Percentiles rank a stretch among this genome's conserved stretches.
phyloP scores from a whole-genome alignment of 176 grass and related monocot genomes.

The Miscanthus lutarioriparius region DNA sequence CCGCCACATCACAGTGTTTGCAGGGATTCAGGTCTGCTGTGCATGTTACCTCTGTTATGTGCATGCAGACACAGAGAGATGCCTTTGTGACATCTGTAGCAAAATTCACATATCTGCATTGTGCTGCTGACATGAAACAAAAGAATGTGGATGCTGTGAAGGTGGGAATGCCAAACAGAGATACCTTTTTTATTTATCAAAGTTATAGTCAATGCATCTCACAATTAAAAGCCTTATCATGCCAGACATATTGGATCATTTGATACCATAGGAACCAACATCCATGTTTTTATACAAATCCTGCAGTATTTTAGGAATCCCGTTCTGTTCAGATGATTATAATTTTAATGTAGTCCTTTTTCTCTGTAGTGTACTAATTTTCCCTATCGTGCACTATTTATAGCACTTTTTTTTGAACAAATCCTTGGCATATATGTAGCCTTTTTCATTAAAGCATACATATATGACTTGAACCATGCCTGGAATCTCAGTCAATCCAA shows the following conservation, averaged over 20 bases:
- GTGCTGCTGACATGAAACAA: conserved; percentile 98
- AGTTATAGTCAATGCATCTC: conserved; percentile 2
- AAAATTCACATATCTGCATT: conserved; percentile 98
- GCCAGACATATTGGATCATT: background rate
- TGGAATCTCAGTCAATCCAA: background rate
- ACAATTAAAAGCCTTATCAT: conserved; percentile 6
- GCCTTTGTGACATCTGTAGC: conserved; percentile 98
- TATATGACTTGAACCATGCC: conserved; percentile 12
- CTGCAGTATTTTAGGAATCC: background rate
- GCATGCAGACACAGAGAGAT: conserved; percentile 96
- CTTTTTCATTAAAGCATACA: conserved; percentile 8
- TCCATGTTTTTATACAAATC: conserved; percentile 1
- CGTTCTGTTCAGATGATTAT: conserved; percentile 20
- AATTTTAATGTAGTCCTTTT: background rate
- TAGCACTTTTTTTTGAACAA: conserved; percentile 6
- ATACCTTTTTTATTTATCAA: background rate
- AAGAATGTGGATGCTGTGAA: conserved; percentile 99
- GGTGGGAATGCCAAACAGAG: conserved; percentile 41
- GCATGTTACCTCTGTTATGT: conserved; percentile 93
- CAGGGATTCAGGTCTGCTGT: conserved; percentile 84
- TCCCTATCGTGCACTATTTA: background rate
- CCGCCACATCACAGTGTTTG: conserved; percentile 85
- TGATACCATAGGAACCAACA: background rate
- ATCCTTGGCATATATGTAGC: background rate
- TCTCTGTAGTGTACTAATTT: background rate